Evolutionary conservation across 108 stramenopile species (phyloP), one percentile per base, ranked within the genome.

Genomic region (Cyclotella baltica): DNA sequence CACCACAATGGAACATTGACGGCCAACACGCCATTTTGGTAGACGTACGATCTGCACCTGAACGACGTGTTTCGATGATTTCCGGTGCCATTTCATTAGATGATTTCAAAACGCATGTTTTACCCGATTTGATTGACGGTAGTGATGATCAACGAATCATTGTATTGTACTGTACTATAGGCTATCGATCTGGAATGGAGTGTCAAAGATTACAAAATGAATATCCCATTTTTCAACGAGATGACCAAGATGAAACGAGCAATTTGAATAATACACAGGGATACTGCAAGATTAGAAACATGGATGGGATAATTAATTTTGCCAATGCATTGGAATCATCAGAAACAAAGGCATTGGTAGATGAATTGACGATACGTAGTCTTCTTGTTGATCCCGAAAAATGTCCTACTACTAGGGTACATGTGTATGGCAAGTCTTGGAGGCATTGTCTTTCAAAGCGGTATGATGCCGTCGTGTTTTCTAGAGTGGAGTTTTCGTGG

Each of bases 181-280:
- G 89, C 18, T 90, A 83, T 81, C 83, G 89, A 62, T 87, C 86
- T 6, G 89, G 89, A 19, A 31, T 87, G 50, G 82, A 85, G 56
- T 85, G 86, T 31, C 59, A 61, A 34, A 73, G 75, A 50, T 50
- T 84, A 25, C 29, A 47, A 53, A 22, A 64, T 30, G 51, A 63
- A 19, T 76, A 76, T 20, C 75, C 75, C 29, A 4, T 25, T 67
- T 13, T 75, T 30, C 58, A 20, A 38, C 22, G 35, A 4, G 8
- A 64, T 28, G 43, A 34, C 0, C 1, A 73, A 62, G 22, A 47
- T 38, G 65, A 75, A 57, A 36, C 27, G 1, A 23, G 16, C 23
- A 65, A 34, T n/a, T 28, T 61, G 5, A 61, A 52, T 52, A n/a
- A 52, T n/a, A 52, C 4, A 43, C 72, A 43, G 47, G 0, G 48